Percentiles rank a stretch among this genome's conserved stretches.
Evolutionary conservation across 768 basidiomycete species (phyloP).

Genomic region (Pilatotrama ljubarskyi): DNA sequence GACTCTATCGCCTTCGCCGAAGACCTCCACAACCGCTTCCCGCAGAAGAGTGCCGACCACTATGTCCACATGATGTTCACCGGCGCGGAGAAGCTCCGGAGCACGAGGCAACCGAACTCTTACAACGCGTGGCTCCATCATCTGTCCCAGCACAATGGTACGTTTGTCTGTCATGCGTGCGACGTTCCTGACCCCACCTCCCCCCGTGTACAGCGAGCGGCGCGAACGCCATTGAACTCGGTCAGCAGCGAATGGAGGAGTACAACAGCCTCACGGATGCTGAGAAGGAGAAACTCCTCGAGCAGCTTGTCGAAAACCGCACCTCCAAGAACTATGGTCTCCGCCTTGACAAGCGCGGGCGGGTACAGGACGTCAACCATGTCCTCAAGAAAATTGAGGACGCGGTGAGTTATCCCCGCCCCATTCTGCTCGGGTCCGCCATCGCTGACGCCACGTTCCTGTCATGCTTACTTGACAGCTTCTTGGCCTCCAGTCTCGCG

Average conservation of each 20-base stretch:
- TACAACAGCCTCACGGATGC: neutral
- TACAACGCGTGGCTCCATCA: neutral
- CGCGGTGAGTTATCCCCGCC: neutral
- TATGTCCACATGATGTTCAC: neutral
- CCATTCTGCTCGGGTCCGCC: no score
- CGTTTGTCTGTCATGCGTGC: no score
- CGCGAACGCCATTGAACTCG: neutral
- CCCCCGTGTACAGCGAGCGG: no score
- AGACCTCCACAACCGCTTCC: neutral
- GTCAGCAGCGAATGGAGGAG: neutral
- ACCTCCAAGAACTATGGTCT: neutral
- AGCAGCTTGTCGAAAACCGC: neutral
- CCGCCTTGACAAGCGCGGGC: neutral
- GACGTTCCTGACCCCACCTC: neutral
- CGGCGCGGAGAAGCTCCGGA: neutral
- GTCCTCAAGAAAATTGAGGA: neutral
- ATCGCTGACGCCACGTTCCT: no score
- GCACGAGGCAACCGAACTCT: neutral
- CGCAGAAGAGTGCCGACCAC: neutral
- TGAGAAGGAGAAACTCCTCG: neutral
- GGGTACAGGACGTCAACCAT: neutral
- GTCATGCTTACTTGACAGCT: neutral
- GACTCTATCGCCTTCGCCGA: neutral
- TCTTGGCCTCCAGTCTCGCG: neutral
- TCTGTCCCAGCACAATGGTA: neutral